Evolutionary conservation across 768 basidiomycete species (phyloP).

Genomic region (Xerocomellus amylosporus): DNA sequence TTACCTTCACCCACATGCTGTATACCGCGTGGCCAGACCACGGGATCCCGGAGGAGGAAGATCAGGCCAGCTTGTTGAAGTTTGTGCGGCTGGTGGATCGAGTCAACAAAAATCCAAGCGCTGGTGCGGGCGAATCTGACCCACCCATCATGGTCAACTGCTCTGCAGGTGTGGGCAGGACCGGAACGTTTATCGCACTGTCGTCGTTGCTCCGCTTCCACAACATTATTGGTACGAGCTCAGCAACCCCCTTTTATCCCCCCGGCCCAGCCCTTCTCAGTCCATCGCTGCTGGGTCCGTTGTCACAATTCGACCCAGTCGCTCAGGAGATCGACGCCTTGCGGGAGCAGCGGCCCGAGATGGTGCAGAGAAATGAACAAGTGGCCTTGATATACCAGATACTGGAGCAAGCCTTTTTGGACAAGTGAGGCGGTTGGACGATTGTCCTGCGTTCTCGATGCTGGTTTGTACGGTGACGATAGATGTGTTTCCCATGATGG

Average conservation of each 20-base stretch:
- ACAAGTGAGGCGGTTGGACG: conserved; percentile 3
- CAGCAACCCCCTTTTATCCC: conserved; percentile 20
- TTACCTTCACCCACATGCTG: conserved; percentile 67
- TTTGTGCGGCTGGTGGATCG: conserved; percentile 66
- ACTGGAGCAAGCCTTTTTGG: conserved; percentile 33
- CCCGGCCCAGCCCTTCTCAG: conserved; percentile 33
- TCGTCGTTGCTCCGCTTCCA: conserved; percentile 71
- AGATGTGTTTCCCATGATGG: not conserved
- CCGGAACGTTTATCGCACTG: conserved; percentile 81
- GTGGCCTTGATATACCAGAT: conserved; percentile 61
- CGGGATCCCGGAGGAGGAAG: conserved; percentile 65
- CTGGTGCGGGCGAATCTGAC: conserved; percentile 43
- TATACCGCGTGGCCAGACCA: conserved; percentile 84
- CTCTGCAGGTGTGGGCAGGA: conserved; percentile 85
- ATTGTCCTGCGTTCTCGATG: not conserved
- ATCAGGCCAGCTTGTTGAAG: conserved; percentile 55
- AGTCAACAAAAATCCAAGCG: conserved; percentile 48
- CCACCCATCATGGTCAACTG: conserved; percentile 83
- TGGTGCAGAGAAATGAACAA: conserved; percentile 78
- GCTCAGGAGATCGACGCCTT: conserved; percentile 72
- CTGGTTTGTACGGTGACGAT: not conserved
- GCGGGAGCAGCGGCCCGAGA: conserved; percentile 76
- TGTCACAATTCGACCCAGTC: conserved; percentile 55
- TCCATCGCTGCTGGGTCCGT: conserved; percentile 55
- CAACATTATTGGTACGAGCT: conserved; percentile 39